Evolutionary conservation across 108 stramenopile genomes (phyloP), one percentile per base, ranked within the genome.

Genomic region (Tribonema minus): DNA sequence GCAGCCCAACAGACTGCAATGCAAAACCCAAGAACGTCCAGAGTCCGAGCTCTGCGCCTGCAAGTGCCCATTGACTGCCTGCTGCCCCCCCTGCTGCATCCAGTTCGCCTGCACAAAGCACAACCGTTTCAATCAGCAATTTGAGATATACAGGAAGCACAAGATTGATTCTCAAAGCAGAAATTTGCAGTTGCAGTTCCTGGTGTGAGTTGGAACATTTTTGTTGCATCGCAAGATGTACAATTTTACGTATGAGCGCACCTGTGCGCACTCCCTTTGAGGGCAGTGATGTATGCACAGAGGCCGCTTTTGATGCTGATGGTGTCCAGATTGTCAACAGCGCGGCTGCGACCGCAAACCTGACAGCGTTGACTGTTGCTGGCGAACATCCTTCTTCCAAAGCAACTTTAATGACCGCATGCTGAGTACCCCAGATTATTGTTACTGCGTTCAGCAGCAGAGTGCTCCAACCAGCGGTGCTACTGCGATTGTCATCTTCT

Each of bases 1-100:
- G 76, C 41, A 84, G 61, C 9, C 83, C 83, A 15, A 84, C 70
- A 30, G 83, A 76, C 82, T 84, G 83, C 38, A 84, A 78, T 12
- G 81, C 81, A 38, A 83, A 84, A 1, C 83, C 83, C 81, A 76
- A 61, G 32, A 84, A 84, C 82, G 79, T 84, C 81, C 82, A 84
- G 35, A 84, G 20, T 27, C 83, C 83, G 1, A 84, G 63, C 76
- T 84, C 83, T 9, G 75, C 75, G 23, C 82, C 83, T 20, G 83
- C 83, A 1, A 7, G 35, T 71, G 71, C 74, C 46, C 35, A 40
- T 38, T 40, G 64, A 58, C 46, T 29, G 3, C 30, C 38, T 6
- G 2, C 34, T 26, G 9, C 61, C n/a, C 3, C 41, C 15, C 37
- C 62, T 20, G 40, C 64, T 40, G 28, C 63, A 36, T 29, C 41